A percentile compares a stretch with the other conserved stretches of the same genome.
Evolutionary conservation across 192 early-diverging fungal species (phyloP).

Genomic region (Entomortierella lignicola): DNA sequence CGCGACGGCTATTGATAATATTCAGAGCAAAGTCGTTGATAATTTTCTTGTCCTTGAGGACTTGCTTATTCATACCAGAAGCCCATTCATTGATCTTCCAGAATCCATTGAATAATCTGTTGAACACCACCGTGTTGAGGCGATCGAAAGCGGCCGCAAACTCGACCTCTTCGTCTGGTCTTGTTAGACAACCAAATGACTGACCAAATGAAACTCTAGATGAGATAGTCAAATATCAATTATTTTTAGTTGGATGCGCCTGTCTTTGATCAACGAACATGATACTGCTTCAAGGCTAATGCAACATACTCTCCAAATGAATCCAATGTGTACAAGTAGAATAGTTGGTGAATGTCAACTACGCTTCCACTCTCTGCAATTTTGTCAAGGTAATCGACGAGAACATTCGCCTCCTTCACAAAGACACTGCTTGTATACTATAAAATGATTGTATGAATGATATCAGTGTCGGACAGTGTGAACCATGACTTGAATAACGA

Average conservation of each 20-base stretch:
- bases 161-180: conserved; percentile 22
- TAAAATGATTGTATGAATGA: neutral
- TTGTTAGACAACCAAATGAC: conserved; percentile 33
- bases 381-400: conserved; percentile 19
- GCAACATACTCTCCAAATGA: conserved; percentile 59
- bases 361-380: conserved; percentile 35
- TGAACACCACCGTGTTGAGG: conserved; percentile 53
- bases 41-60: conserved; percentile 31
- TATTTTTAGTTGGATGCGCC: neutral
- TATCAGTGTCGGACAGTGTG: too few relatives aligned
- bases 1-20: conserved; percentile 32
- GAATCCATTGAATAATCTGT: conserved; percentile 33
- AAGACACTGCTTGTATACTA: conserved; percentile 36
- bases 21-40: conserved; percentile 46
- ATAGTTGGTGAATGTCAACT: conserved; percentile 59
- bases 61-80: conserved; percentile 18
- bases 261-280: neutral
- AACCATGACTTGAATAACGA: neutral
- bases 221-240: neutral
- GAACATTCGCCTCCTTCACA: conserved; percentile 15
- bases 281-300: too few relatives aligned
- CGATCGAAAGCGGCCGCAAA: conserved; percentile 71
- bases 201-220: conserved; percentile 47
- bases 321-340: conserved; percentile 63
- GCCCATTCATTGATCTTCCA: conserved; percentile 44